Evolutionary conservation across 2,329 filamentous ascomycete species (phyloP).

Genomic region (Helicocarpus griseus): DNA sequence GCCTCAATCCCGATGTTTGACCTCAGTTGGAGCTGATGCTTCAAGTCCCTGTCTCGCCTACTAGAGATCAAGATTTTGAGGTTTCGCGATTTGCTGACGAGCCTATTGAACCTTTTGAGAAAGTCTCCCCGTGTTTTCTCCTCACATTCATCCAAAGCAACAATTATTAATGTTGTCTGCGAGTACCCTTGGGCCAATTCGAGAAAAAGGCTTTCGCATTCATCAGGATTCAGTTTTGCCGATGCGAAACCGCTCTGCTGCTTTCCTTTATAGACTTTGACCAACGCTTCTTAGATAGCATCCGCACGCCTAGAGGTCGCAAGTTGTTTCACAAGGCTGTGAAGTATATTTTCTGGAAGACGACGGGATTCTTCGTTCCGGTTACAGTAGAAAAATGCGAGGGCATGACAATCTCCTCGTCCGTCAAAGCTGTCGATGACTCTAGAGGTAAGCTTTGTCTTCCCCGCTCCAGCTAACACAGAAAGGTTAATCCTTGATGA

Average conservation of each 20-base stretch:
- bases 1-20: constrained; percentile 13
- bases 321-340: constrained; percentile 10
- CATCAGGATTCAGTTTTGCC: constrained; percentile 2
- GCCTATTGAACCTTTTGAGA: constrained; percentile 1
- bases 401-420: background rate
- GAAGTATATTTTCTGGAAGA: constrained; percentile 5
- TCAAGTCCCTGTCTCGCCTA: constrained; percentile 9
- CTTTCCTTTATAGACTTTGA: constrained; percentile 6
- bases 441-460: constrained; percentile 10
- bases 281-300: constrained; percentile 1
- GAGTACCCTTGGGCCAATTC: constrained; percentile 2
- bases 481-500: background rate
- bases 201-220: constrained; percentile 5
- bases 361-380: constrained; percentile 8
- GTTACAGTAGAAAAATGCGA: constrained; percentile 13
- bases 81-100: background rate
- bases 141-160: constrained; percentile 11
- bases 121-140: constrained; percentile 1
- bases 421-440: constrained; percentile 5
- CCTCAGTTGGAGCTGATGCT: constrained; percentile 2
- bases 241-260: constrained; percentile 2
- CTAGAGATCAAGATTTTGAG: constrained; percentile 12
- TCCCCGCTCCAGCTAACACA: constrained; percentile 11
- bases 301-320: background rate
- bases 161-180: constrained; percentile 7